These are phyloP conservation scores for Gossypium thurberi DNA, from an alignment of 345 rosid species.

Conservation along the genomic window DNA sequence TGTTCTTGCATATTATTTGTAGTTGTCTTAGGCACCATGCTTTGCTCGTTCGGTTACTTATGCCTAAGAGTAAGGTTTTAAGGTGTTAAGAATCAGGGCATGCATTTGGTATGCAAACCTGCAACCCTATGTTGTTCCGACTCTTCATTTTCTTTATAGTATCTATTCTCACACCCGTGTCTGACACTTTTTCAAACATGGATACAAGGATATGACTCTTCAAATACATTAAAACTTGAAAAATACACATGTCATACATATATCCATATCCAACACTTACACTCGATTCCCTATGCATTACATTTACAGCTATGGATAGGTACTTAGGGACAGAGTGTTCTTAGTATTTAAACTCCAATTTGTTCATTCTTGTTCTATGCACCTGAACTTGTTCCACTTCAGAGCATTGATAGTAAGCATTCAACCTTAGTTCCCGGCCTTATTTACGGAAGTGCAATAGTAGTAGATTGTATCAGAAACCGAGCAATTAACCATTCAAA, in stretches of 20 bases:
- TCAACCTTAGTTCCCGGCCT: neutral
- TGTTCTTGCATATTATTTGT: too few species aligned
- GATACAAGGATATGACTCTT: neutral
- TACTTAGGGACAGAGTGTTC: constrained; percentile 2
- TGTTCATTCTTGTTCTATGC: too few species aligned
- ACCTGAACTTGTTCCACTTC: neutral
- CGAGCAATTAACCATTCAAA: constrained; percentile 9
- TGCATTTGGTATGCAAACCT: neutral
- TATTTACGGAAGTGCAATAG: neutral
- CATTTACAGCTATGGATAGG: neutral
- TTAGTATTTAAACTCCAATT: neutral
- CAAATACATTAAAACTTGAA: neutral
- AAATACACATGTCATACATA: neutral
- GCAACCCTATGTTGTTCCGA: neutral
- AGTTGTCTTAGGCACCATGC: too few species aligned
- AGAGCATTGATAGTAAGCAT: neutral
- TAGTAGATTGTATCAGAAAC: neutral
- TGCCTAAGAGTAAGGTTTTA: too few species aligned
- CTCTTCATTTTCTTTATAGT: neutral
- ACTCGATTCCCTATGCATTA: neutral
- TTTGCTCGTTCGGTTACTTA: too few species aligned
- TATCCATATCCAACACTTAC: neutral
- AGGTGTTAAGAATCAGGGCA: neutral
- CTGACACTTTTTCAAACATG: neutral
- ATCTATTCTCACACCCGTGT: neutral